These are phyloP conservation scores for Xerocomus spinulosus DNA, from an alignment of 768 basidiomycete species.

Conservation along the genomic window DNA sequence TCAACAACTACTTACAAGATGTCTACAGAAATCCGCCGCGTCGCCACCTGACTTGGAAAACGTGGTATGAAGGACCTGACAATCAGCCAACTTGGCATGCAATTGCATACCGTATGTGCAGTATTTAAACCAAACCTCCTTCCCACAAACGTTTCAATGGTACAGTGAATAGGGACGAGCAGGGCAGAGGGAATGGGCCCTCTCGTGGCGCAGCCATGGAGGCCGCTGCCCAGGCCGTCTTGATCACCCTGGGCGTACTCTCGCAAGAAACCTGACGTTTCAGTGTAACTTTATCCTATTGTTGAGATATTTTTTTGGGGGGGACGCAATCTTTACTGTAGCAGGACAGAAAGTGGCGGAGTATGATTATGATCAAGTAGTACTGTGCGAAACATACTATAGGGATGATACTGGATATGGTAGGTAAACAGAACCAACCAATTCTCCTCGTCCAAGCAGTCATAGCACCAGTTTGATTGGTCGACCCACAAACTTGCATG, in stretches of 20 bases:
- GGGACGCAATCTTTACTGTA: too few species aligned
- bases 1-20: constrained; percentile 23
- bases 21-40: constrained; percentile 12
- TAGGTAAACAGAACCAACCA: background rate
- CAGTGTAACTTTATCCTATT: background rate
- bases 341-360: too few species aligned
- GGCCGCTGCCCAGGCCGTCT: constrained; percentile 15
- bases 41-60: constrained; percentile 18
- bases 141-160: background rate
- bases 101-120: constrained; percentile 19
- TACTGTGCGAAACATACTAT: too few species aligned
- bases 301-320: too few species aligned
- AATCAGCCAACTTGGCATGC: constrained; percentile 23
- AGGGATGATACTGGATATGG: constrained; percentile 18
- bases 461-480: too few species aligned
- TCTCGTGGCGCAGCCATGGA: constrained; percentile 21
- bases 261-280: background rate
- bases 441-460: background rate
- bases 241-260: constrained; percentile 9
- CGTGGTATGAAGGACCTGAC: constrained; percentile 10
- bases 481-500: too few species aligned
- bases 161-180: constrained; percentile 19
- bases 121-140: background rate
- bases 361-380: too few species aligned
- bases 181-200: constrained; percentile 18